These are phyloP conservation scores for Myxozyma sirexii DNA, from an alignment of 805 yeast genomes.

Conservation along the genomic window DNA sequence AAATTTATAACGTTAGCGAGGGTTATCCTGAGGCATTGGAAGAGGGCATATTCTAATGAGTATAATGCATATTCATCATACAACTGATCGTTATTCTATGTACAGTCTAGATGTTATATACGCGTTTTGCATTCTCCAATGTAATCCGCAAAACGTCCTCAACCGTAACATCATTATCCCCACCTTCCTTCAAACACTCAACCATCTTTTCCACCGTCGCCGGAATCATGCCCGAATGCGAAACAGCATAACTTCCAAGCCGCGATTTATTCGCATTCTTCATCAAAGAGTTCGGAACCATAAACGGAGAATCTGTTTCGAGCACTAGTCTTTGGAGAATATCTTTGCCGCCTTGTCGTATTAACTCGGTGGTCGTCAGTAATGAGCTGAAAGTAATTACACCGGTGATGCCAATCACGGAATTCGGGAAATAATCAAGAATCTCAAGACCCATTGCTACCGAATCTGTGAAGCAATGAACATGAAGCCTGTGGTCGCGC, in stretches of 20 bases:
- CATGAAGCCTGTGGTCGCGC: conserved; percentile 16
- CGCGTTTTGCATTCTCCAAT: conserved; percentile 15
- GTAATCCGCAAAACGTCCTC: conserved; percentile 21
- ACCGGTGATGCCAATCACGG: conserved; percentile 31
- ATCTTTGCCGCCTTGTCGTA: conserved; percentile 12
- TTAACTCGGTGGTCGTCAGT: conserved; percentile 23
- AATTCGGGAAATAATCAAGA: conserved; percentile 19
- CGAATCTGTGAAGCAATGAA: conserved; percentile 31
- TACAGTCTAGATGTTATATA: conserved; percentile 22
- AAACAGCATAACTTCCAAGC: conserved; percentile 17
- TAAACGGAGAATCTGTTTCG: conserved; percentile 31
- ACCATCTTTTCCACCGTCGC: conserved; percentile 24
- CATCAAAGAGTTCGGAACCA: conserved; percentile 15
- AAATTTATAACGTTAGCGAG: background rate
- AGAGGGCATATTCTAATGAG: too few relatives aligned
- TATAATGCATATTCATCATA: too few relatives aligned
- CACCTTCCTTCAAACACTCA: conserved; percentile 15
- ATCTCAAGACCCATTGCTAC: conserved; percentile 21
- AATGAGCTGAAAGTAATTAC: conserved; percentile 26
- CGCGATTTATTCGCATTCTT: conserved; percentile 1
- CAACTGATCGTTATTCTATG: too few relatives aligned
- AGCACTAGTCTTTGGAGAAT: conserved; percentile 18
- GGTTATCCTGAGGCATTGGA: conserved; percentile 12
- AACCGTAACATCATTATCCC: conserved; percentile 5
- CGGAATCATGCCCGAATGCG: conserved; percentile 32